Conservation (phyloP, 1,284 basidiomycete species). For the Ceratobasidium papillatum region DNA sequence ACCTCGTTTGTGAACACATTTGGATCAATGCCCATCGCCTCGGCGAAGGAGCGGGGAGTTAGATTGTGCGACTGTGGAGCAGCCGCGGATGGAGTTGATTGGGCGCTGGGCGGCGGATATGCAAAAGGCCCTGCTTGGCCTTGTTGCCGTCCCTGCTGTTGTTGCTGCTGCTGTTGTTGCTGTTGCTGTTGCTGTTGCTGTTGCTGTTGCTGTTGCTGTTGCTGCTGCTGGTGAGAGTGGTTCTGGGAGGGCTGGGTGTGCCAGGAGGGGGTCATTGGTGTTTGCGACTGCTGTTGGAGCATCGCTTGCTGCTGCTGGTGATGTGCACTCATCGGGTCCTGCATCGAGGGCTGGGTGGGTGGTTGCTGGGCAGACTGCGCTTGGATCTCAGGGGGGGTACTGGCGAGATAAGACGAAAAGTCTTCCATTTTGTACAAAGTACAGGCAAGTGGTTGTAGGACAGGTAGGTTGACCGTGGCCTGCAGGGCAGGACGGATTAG, state of each 20-base stretch:
- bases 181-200: constrained; percentile 39
- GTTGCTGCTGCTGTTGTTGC: constrained; percentile 29
- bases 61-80: constrained; percentile 5
- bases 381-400: constrained; percentile 20
- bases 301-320: constrained; percentile 20
- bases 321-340: constrained; percentile 20
- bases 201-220: constrained; percentile 32
- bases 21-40: constrained; percentile 34
- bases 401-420: constrained; percentile 17
- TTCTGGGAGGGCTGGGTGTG: not conserved
- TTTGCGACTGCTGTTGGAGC: constrained; percentile 7
- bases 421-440: constrained; percentile 21
- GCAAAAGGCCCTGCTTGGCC: constrained; percentile 12
- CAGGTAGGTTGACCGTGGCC: not conserved
- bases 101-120: constrained; percentile 19
- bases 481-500: not conserved
- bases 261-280: not conserved
- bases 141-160: constrained; percentile 28
- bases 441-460: not conserved
- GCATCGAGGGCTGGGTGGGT: constrained; percentile 11
- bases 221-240: constrained; percentile 4
- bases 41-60: constrained; percentile 17
- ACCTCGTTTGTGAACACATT: constrained; percentile 46
- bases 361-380: constrained; percentile 24
- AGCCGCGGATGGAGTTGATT: constrained; percentile 25